phyloP scores from a whole-genome alignment of 106 monocot species.

The Dactylorhiza incarnata region DNA sequence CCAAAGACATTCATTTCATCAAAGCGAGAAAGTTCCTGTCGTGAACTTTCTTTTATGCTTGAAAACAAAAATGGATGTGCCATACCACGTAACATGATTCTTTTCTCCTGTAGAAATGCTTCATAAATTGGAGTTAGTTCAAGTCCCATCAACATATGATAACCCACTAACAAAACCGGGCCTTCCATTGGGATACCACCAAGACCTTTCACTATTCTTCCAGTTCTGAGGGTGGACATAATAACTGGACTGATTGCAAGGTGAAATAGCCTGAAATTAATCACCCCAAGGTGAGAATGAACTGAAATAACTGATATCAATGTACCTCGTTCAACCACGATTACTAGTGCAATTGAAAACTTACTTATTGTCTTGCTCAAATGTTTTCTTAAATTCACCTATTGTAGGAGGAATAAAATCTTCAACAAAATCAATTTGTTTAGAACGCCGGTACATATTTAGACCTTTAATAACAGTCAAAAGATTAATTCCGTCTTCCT shows the following conservation, averaged over 20 bases:
- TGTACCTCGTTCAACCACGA: background rate
- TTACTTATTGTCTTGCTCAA: conserved; percentile 15
- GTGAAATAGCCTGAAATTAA: conserved; percentile 37
- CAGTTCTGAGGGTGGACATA: conserved; percentile 63
- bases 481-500: conserved; percentile 24
- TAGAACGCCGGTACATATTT: conserved; percentile 15
- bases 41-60: conserved; percentile 15
- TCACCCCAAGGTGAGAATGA: background rate
- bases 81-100: conserved; percentile 53
- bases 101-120: conserved; percentile 71
- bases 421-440: conserved; percentile 14
- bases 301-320: background rate
- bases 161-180: conserved; percentile 79
- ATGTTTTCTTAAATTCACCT: conserved; percentile 13
- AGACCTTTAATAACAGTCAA: conserved; percentile 19
- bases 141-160: conserved; percentile 83
- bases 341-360: background rate
- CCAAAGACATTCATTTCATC: conserved; percentile 64
- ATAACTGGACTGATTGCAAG: conserved; percentile 57
- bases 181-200: conserved; percentile 76
- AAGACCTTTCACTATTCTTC: conserved; percentile 67
- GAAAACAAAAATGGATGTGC: conserved; percentile 63
- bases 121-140: conserved; percentile 60
- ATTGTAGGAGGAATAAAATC: conserved; percentile 27
- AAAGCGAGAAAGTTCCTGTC: conserved; percentile 24